A percentile compares a stretch with the other conserved stretches of the same genome.
These are phyloP conservation scores for Geranium rotundifolium DNA, from an alignment of 345 rosid species.

Conservation along the genomic window DNA sequence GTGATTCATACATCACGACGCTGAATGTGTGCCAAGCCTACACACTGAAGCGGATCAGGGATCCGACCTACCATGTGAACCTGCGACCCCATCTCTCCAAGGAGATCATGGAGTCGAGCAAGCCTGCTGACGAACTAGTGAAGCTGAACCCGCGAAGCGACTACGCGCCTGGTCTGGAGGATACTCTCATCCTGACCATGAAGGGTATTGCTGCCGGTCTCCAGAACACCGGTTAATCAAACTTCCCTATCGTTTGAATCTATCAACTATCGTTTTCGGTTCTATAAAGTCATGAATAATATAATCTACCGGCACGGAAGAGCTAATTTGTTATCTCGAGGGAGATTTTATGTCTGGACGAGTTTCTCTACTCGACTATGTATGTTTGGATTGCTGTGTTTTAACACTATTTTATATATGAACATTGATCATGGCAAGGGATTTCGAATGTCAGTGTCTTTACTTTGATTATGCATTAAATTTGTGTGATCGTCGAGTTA, in stretches of 20 bases:
- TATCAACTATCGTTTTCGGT: no score
- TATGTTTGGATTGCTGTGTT: conserved; percentile 1
- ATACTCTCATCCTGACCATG: conserved; percentile 96
- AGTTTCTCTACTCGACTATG: neutral
- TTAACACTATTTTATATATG: neutral
- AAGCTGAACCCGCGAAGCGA: conserved; percentile 77
- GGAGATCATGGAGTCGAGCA: conserved; percentile 69
- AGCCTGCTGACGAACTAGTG: conserved; percentile 61
- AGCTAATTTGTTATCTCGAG: neutral
- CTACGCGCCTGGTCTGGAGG: conserved; percentile 87
- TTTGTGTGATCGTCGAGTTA: no score
- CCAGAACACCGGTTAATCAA: conserved; percentile 78
- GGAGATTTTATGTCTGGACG: neutral
- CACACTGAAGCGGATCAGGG: conserved; percentile 86
- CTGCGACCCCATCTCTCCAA: conserved; percentile 69
- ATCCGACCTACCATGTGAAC: conserved; percentile 63
- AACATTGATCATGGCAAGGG: neutral
- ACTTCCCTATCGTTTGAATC: no score
- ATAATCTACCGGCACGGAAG: no score
- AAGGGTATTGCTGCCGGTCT: conserved; percentile 94
- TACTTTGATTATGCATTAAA: neutral
- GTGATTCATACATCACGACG: conserved; percentile 92
- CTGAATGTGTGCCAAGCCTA: conserved; percentile 92
- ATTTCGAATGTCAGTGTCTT: neutral
- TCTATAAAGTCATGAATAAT: no score